Percentiles rank a stretch among this genome's conserved stretches.
These are phyloP conservation scores for Venturia asperata DNA, from an alignment of 2,329 filamentous ascomycete species.

Conservation along the genomic window DNA sequence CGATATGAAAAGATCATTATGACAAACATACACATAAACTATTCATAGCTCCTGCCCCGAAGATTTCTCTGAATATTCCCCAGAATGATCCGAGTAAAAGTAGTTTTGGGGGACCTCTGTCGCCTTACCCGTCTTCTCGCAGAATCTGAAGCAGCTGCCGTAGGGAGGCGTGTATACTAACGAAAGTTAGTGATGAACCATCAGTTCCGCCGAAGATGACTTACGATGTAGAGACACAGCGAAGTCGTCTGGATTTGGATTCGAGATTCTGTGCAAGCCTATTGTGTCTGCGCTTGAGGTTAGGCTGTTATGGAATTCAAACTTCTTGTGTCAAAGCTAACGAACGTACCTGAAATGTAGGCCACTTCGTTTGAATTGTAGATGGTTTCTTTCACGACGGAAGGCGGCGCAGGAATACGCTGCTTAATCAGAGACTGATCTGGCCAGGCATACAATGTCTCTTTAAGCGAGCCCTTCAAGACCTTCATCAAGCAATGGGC, in stretches of 20 bases:
- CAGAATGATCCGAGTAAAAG: slow-evolving; percentile 54
- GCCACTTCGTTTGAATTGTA: slow-evolving; percentile 68
- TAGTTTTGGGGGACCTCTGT: slow-evolving; percentile 64
- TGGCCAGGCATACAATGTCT: slow-evolving; percentile 76
- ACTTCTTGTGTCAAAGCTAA: background rate
- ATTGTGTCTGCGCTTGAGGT: slow-evolving; percentile 31
- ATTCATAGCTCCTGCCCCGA: slow-evolving; percentile 29
- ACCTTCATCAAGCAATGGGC: slow-evolving; percentile 92
- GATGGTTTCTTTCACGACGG: slow-evolving; percentile 58
- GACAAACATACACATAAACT: background rate
- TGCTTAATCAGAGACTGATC: slow-evolving; percentile 39
- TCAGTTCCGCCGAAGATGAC: slow-evolving; percentile 26
- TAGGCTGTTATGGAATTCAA: background rate
- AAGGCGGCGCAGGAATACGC: slow-evolving; percentile 47
- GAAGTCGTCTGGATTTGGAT: slow-evolving; percentile 61
- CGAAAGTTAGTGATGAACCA: slow-evolving; percentile 10
- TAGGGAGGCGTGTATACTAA: slow-evolving; percentile 78
- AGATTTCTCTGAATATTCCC: slow-evolving; percentile 21
- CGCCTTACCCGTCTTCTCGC: slow-evolving; percentile 65
- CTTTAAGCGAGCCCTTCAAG: slow-evolving; percentile 67
- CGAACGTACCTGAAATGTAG: slow-evolving; percentile 76
- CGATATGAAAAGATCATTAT: background rate
- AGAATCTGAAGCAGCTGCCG: slow-evolving; percentile 78
- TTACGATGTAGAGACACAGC: slow-evolving; percentile 75
- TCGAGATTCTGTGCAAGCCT: slow-evolving; percentile 75